phyloP scores from a whole-genome alignment of 148 eudicot species.

The Vaccinium vitisidaea region DNA sequence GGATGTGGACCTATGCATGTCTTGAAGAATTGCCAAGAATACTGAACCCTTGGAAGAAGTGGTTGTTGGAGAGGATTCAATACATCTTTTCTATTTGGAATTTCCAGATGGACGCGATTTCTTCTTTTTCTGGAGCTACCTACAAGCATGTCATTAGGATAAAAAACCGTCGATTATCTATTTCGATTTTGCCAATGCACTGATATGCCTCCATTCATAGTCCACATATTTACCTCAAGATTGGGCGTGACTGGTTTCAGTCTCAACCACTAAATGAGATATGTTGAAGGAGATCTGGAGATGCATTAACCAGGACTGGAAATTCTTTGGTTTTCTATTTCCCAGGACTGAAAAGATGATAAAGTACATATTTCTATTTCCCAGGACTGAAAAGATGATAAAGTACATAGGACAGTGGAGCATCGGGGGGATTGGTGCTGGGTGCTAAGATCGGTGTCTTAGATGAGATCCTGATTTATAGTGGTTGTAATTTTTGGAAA shows the following conservation, averaged over 20 bases:
- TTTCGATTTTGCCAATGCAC: background rate
- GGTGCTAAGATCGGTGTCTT: background rate
- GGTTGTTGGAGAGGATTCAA: background rate
- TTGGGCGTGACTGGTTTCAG: background rate
- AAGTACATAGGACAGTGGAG: background rate
- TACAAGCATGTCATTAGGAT: background rate
- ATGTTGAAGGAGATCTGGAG: background rate
- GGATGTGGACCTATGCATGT: conserved; percentile 1
- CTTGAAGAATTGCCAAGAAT: background rate
- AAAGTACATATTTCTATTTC: background rate
- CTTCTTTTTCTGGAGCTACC: background rate
- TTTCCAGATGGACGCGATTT: background rate
- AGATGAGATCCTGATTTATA: background rate
- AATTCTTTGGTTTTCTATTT: background rate
- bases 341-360: conserved; percentile 7
- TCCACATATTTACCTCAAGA: background rate
- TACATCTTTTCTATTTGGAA: background rate
- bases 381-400: conserved; percentile 7
- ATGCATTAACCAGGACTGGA: background rate
- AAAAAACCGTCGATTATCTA: background rate
- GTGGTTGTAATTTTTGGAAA: background rate
- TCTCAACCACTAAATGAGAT: background rate
- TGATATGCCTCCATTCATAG: background rate
- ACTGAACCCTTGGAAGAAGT: background rate
- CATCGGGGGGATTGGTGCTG: conserved; percentile 1